Percentiles rank a stretch among this genome's conserved stretches.
phyloP scores from a whole-genome alignment of 129 eudicot genomes.

The Escallonia rubra region DNA sequence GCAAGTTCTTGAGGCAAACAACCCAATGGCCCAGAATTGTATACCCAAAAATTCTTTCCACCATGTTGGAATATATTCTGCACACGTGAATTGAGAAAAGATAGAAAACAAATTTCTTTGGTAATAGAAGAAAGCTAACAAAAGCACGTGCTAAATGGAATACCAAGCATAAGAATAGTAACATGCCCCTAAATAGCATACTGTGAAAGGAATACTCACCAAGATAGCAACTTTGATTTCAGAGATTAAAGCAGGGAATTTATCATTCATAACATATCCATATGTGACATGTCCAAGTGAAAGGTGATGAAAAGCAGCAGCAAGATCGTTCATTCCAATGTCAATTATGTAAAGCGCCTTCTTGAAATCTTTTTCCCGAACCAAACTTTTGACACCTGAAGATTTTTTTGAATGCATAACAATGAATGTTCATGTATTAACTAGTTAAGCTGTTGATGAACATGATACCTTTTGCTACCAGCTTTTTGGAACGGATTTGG shows the following conservation, averaged over 20 bases:
- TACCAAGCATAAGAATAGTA: too few relatives aligned
- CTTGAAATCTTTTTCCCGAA: conserved; percentile 25
- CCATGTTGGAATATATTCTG: conserved; percentile 27
- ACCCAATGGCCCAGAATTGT: conserved; percentile 41
- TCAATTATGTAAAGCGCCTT: conserved; percentile 42
- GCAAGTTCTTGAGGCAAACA: conserved; percentile 36
- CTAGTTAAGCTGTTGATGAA: not conserved
- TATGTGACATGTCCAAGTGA: conserved; percentile 11
- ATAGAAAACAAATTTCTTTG: too few relatives aligned
- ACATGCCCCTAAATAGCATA: too few relatives aligned
- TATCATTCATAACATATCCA: not conserved
- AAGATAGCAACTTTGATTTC: conserved; percentile 31
- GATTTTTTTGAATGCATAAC: not conserved
- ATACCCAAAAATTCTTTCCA: conserved; percentile 42
- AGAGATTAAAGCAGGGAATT: conserved; percentile 29
- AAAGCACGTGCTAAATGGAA: too few relatives aligned
- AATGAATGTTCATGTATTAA: not conserved
- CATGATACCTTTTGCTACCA: conserved; percentile 14
- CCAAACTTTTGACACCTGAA: conserved; percentile 16
- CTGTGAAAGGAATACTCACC: conserved; percentile 7
- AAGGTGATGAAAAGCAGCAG: conserved; percentile 12
- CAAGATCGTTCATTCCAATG: conserved; percentile 42
- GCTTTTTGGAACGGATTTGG: conserved; percentile 21
- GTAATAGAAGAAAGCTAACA: too few relatives aligned
- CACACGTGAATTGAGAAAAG: not conserved